Conservation (phyloP, 805 yeast species). For the Tetrapisispora arboricola region DNA sequence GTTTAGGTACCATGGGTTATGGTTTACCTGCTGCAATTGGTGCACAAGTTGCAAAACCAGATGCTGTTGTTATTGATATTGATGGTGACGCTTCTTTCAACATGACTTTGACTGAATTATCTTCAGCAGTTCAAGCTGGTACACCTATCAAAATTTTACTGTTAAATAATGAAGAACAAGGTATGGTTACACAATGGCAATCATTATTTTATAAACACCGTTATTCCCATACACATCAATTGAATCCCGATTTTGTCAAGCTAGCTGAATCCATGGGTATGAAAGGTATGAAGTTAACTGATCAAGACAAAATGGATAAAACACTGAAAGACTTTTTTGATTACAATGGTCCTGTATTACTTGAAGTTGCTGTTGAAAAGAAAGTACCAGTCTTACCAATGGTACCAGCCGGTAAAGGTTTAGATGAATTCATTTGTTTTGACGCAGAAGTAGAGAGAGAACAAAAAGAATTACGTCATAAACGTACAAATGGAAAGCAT, state of each 20-base stretch:
- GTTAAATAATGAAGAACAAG: constrained; percentile 96
- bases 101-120: constrained; percentile 90
- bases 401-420: constrained; percentile 94
- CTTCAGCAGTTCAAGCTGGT: constrained; percentile 87
- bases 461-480: constrained; percentile 53
- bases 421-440: constrained; percentile 83
- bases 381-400: constrained; percentile 92
- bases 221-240: constrained; percentile 93
- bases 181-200: constrained; percentile 99
- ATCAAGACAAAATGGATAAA: constrained; percentile 53
- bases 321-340: constrained; percentile 62
- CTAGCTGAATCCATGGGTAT: constrained; percentile 92
- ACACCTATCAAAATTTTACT: constrained; percentile 86
- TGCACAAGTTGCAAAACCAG: constrained; percentile 93
- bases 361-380: constrained; percentile 85
- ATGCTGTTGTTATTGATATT: constrained; percentile 88
- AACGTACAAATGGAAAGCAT: constrained; percentile 68
- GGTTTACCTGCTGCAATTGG: constrained; percentile 98
- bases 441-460: constrained; percentile 73
- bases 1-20: constrained; percentile 97
- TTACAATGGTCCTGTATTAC: constrained; percentile 72
- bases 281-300: constrained; percentile 63
- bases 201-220: constrained; percentile 93
- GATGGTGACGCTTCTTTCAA: constrained; percentile 99
- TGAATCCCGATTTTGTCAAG: constrained; percentile 87